phyloP scores from a whole-genome alignment of 345 rosid species.

The Zanthoxylum bungeanum region DNA sequence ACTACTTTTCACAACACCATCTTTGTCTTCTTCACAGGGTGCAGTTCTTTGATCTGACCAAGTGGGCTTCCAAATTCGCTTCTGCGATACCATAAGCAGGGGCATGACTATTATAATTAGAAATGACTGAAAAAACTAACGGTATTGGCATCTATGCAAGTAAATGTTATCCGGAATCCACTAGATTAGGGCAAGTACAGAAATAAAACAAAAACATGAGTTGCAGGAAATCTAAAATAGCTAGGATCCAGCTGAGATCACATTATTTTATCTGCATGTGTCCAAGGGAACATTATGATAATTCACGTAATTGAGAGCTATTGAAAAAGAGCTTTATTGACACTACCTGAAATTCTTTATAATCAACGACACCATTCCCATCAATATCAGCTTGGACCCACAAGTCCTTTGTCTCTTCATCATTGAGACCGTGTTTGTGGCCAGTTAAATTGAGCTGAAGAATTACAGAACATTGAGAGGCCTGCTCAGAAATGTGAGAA shows the following conservation, averaged over 20 bases:
- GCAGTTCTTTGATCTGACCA: conserved; percentile 53
- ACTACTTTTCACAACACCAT: conserved; percentile 26
- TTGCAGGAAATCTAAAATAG: neutral
- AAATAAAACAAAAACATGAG: neutral
- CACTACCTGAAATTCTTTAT: conserved; percentile 81
- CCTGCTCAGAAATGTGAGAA: neutral
- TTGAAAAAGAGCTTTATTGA: conserved; percentile 3
- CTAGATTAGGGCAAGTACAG: neutral
- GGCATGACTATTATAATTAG: conserved; percentile 4
- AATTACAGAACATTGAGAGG: conserved; percentile 10
- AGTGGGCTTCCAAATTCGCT: conserved; percentile 68
- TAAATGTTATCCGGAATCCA: neutral
- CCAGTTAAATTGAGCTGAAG: conserved; percentile 74
- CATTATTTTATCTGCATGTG: neutral
- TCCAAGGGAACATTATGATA: neutral
- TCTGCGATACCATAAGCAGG: conserved; percentile 42
- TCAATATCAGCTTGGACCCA: conserved; percentile 87
- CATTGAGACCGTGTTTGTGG: conserved; percentile 64
- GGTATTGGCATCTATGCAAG: neutral
- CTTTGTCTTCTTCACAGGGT: conserved; percentile 18
- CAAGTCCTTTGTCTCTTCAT: conserved; percentile 68
- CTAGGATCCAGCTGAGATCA: neutral
- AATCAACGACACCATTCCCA: conserved; percentile 67
- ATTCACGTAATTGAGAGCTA: neutral
- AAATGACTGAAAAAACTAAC: neutral